Evolutionary conservation across 164 flowering plant species (phyloP), one percentile per base, ranked within the genome.

Genomic region (Kingdonia uniflora): DNA sequence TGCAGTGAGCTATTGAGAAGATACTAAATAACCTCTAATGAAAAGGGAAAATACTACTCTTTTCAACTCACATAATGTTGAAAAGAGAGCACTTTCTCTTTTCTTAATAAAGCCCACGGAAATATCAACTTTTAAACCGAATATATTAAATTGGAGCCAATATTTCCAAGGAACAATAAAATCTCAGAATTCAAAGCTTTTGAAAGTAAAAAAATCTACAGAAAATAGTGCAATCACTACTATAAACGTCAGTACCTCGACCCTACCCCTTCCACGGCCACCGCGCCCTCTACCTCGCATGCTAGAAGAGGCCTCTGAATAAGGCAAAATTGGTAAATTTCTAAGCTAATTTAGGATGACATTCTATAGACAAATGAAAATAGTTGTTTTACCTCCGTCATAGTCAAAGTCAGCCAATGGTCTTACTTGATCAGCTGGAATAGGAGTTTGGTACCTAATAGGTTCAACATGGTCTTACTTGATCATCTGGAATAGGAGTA

Each of bases 381-480:
- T 7, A 37, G 16, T 17, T 0, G 14, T 1, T 6, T 57, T 56
- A 71, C 82, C 82, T 70, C 72, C 71, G 19, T 69, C 79, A 60
- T 68, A 64, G 0, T 72, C 79, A 49, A 33, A 54, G 5, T 78
- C 79, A 50, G 51, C 53, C 51, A 51, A 67, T 22, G 79, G 74
- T 47, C 69, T 73, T 61, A 78, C 77, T 62, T 72, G 77, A 38
- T 78, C 79, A 55, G 42, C 68, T 16, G 82, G 77, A 21, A 78
- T 51, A 19, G 82, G 82, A 12, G 70, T 60, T 52, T 78, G 82
- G 49, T 72, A 75, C 42, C 79, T 75, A 49, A n/a, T n/a, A n/a
- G n/a, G n/a, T n/a, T n/a, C n/a, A n/a, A n/a, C n/a, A n/a, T n/a
- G n/a, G n/a, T n/a, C n/a, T n/a, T n/a, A n/a, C n/a, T n/a, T n/a